Evolutionary conservation across 345 rosid genomes (phyloP).

Genomic region (Firmiana major): DNA sequence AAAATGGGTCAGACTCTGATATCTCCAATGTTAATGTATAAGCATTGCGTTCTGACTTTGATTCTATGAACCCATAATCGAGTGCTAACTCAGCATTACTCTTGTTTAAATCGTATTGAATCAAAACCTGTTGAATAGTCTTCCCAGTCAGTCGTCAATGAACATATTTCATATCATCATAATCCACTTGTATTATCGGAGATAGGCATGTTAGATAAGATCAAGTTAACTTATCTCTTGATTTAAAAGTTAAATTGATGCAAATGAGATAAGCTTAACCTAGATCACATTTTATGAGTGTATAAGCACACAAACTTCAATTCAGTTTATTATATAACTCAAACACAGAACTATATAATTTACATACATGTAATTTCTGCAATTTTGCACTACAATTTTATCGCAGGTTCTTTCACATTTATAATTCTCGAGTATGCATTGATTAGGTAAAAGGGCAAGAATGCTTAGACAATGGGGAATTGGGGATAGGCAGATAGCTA

Average conservation of each 20-base stretch:
- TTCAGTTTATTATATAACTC: background rate
- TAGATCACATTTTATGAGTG: too few species aligned
- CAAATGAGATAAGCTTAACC: too few species aligned
- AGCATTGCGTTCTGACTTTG: conserved; percentile 57
- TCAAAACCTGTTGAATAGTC: conserved; percentile 53
- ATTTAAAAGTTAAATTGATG: background rate
- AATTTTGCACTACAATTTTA: background rate
- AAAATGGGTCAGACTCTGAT: conserved; percentile 66
- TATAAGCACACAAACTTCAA: too few species aligned
- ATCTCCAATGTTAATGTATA: conserved; percentile 76
- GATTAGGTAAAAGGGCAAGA: background rate
- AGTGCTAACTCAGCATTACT: conserved; percentile 89
- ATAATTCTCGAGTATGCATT: background rate
- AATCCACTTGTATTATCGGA: background rate
- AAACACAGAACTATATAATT: background rate
- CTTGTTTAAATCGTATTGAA: conserved; percentile 79
- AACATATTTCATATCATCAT: conserved; percentile 12
- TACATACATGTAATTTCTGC: background rate
- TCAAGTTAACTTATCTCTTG: background rate
- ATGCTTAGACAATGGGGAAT: background rate
- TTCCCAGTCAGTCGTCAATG: conserved; percentile 5
- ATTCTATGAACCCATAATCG: conserved; percentile 87
- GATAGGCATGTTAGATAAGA: background rate
- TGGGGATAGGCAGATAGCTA: background rate
- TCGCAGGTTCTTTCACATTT: background rate